A percentile compares a stretch with the other conserved stretches of the same genome.
Evolutionary conservation across 352 stramenopile genomes (phyloP).

Genomic region (Chrysophaeum taylorii): DNA sequence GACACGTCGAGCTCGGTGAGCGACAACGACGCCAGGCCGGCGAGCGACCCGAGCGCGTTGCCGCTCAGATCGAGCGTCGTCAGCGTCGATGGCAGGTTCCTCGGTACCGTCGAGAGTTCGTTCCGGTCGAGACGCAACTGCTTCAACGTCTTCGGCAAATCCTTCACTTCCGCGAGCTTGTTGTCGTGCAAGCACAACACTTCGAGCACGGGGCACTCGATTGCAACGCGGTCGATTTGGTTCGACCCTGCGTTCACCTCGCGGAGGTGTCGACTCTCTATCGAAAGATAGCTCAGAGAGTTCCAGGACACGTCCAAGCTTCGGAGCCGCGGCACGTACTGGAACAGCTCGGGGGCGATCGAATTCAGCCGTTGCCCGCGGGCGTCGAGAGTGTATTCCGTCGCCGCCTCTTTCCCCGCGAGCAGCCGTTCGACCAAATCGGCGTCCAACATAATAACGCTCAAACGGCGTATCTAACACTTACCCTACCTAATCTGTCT

Average conservation of each 20-base stretch:
- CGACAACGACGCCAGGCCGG: not conserved
- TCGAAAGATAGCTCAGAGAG: not conserved
- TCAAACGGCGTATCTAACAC: no score
- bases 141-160: not conserved
- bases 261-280: not conserved
- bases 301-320: not conserved
- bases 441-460: no score
- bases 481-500: no score
- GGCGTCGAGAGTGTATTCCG: no score
- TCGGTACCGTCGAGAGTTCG: not conserved
- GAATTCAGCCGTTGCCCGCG: no score
- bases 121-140: not conserved
- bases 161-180: not conserved
- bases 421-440: no score
- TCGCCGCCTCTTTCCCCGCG: no score
- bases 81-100: not conserved
- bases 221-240: not conserved
- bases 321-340: not conserved
- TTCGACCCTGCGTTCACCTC: not conserved
- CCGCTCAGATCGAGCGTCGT: not conserved
- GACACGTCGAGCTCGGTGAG: constrained; percentile 8
- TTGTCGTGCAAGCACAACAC: constrained; percentile 1
- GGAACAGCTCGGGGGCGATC: no score
- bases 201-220: not conserved
- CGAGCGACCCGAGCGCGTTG: not conserved